Conservation (phyloP, 768 basidiomycete species). For the Lactifluus echinatus region DNA sequence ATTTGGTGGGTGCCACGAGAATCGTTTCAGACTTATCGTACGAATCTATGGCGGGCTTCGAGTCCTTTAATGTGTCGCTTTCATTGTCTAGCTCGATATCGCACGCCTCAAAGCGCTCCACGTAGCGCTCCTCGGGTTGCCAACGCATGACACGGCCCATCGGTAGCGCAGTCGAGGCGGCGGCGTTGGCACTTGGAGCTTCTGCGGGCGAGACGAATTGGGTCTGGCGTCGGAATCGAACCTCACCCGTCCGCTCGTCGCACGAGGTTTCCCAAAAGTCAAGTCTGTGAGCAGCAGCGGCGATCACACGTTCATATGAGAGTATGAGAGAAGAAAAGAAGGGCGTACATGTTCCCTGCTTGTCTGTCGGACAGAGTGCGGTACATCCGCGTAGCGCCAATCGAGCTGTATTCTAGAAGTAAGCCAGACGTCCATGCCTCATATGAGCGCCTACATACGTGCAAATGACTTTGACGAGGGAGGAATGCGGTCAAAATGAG, state of each 20-base stretch:
- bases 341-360: conserved; percentile 12
- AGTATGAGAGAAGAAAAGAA: neutral
- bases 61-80: neutral
- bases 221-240: conserved; percentile 20
- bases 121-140: conserved; percentile 7
- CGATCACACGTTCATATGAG: no score
- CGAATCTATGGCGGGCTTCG: neutral
- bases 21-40: neutral
- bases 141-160: conserved; percentile 13
- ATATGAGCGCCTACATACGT: conserved; percentile 10
- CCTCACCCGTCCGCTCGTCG: conserved; percentile 16
- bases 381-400: conserved; percentile 21
- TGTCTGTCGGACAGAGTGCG: conserved; percentile 15
- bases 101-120: conserved; percentile 19
- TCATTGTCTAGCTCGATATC: conserved; percentile 17
- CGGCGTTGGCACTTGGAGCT: neutral
- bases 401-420: conserved; percentile 12
- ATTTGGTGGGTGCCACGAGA: conserved; percentile 3
- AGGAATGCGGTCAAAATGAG: neutral
- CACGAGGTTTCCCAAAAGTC: conserved; percentile 19
- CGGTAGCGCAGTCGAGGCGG: conserved; percentile 9
- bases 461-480: conserved; percentile 10
- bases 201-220: conserved; percentile 2
- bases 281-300: conserved; percentile 1
- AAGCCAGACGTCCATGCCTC: no score